Evolutionary conservation across 208 protist genomes (phyloP).

Genomic region (Crithidia fasciculata): DNA sequence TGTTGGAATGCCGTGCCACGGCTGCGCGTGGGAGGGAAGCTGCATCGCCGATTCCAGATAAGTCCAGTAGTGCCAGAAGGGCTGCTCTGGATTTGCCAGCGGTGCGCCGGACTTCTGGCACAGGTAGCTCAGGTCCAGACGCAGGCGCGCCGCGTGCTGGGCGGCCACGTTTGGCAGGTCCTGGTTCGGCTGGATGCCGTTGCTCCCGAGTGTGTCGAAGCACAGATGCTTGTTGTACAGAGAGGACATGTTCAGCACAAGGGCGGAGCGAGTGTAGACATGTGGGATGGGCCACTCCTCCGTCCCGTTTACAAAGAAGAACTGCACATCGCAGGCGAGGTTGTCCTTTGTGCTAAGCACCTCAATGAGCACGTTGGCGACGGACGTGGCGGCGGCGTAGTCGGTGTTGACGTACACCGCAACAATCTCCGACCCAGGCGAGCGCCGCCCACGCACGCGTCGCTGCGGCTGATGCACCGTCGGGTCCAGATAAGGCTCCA

Average conservation of each 20-base stretch:
- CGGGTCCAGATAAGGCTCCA: slow-evolving; percentile 16
- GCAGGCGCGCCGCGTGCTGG: slow-evolving; percentile 1
- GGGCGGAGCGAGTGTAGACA: slow-evolving; percentile 50
- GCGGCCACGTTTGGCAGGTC: slow-evolving; percentile 58
- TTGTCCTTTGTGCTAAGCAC: slow-evolving; percentile 37
- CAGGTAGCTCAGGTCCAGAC: slow-evolving; percentile 34
- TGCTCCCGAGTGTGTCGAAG: slow-evolving; percentile 51
- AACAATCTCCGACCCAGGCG: slow-evolving; percentile 65
- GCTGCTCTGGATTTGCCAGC: not conserved
- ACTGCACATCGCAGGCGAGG: slow-evolving; percentile 62
- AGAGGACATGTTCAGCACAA: slow-evolving; percentile 72
- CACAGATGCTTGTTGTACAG: slow-evolving; percentile 50
- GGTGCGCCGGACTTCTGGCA: slow-evolving; percentile 37
- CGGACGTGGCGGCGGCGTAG: slow-evolving; percentile 38
- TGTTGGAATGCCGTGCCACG: slow-evolving; percentile 44
- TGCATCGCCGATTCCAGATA: slow-evolving; percentile 37
- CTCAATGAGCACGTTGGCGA: slow-evolving; percentile 58
- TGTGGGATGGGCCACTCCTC: slow-evolving; percentile 59
- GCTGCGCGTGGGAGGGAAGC: slow-evolving; percentile 37
- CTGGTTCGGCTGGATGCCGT: slow-evolving; percentile 77
- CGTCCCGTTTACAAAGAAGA: slow-evolving; percentile 64
- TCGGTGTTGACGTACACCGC: slow-evolving; percentile 70
- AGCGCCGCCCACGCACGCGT: slow-evolving; percentile 62
- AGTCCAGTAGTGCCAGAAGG: slow-evolving; percentile 28
- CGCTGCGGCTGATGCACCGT: slow-evolving; percentile 30